Percentiles rank a stretch among this genome's conserved stretches.
These are phyloP conservation scores for Parafenestella ontariensis DNA, from an alignment of 2,329 filamentous ascomycete species.

Conservation along the genomic window DNA sequence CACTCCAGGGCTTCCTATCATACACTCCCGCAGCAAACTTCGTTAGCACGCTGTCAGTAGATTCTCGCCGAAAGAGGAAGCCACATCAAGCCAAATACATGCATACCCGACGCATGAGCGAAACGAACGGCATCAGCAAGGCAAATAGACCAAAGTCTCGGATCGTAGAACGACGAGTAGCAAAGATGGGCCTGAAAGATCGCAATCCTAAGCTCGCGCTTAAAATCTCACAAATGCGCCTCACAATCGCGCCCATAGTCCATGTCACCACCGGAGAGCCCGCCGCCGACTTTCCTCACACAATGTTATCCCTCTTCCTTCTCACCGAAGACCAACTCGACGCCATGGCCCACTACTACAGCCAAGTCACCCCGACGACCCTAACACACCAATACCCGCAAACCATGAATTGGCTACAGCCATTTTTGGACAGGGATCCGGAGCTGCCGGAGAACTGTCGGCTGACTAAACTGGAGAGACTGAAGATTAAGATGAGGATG, in stretches of 20 bases:
- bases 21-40: slow-evolving; percentile 21
- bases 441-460: slow-evolving; percentile 24
- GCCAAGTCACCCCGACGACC: slow-evolving; percentile 68
- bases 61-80: not conserved
- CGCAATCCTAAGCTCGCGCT: slow-evolving; percentile 59
- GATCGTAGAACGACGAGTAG: slow-evolving; percentile 18
- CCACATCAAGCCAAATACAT: slow-evolving; percentile 3
- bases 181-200: slow-evolving; percentile 14
- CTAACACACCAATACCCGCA: slow-evolving; percentile 66
- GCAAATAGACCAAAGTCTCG: slow-evolving; percentile 10
- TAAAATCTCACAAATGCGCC: slow-evolving; percentile 71
- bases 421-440: slow-evolving; percentile 43
- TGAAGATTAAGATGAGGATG: slow-evolving; percentile 68
- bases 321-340: slow-evolving; percentile 75
- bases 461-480: slow-evolving; percentile 48
- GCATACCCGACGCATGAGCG: slow-evolving; percentile 16
- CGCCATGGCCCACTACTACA: slow-evolving; percentile 73
- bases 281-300: slow-evolving; percentile 70
- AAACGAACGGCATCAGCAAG: slow-evolving; percentile 20
- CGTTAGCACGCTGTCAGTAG: not conserved
- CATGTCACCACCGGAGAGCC: slow-evolving; percentile 67
- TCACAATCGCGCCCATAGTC: slow-evolving; percentile 69
- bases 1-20: slow-evolving; percentile 6
- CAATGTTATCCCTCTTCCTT: slow-evolving; percentile 75
- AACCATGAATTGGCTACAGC: slow-evolving; percentile 67